Base-by-base conservation (phyloP, 1,284 basidiomycete genomes). In the Cryptococcus sp. region DNA sequence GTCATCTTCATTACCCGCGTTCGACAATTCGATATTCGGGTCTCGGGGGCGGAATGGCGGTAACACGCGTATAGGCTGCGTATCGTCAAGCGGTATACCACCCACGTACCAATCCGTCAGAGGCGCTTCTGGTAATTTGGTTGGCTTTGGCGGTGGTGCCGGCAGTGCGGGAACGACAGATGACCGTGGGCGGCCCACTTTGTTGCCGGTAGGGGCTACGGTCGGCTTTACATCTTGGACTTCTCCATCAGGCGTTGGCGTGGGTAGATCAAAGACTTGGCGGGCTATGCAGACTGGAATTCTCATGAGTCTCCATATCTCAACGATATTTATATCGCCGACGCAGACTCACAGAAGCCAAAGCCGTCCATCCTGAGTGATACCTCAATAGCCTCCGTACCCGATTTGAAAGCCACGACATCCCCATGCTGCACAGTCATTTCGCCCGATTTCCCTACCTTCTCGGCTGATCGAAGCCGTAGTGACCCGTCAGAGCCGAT, bases 371-470 rank as follows among this genome's bases (percentile, higher is more conserved):
- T 52, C 39, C 62, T 57, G 1, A 70, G 46, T 3, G 62, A 55
- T 11, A 77, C 52, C 22, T 77, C 75, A 15, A 76, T 48, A 20
- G 54, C 60, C 7, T 58, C 57, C 0, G 49, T 25, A n/a, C 69
- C 72, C 3, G 68, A 56, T 47, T 60, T 62, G 35, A 72, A 42
- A 6, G 67, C 60, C 2, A 75, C 22, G 0, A 77, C 67, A 62
- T 77, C 75, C 5, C 75, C 75, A 58, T 77, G 75, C 53, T 73
- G 72, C 11, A 65, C 52, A 1, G 58, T 65, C 11, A 77, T 7
- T 17, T 69, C 63, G 38, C 64, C 70, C 22, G 50, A 53, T 30
- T 65, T 65, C 17, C n/a, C 41, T 8, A 35, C 30, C 35, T 35
- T 58, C 30, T 19, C 56, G 50, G 30, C 52, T 30, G 39, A 55